phyloP scores from a whole-genome alignment of 202 grass and related monocot genomes.

The Brachypodium distachyon region DNA sequence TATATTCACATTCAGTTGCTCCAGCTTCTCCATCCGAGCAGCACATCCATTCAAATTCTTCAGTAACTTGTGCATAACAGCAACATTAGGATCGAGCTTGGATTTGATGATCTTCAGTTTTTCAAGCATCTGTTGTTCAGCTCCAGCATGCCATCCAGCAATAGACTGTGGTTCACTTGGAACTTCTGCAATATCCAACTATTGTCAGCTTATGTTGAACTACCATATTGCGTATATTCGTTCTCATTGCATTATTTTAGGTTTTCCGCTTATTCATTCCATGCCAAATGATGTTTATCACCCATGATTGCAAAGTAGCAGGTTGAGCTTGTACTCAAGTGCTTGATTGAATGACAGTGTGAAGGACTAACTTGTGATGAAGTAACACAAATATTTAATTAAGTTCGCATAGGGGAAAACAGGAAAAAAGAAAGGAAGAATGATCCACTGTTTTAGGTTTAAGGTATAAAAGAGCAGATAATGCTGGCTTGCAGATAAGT shows the following conservation, averaged over 20 bases:
- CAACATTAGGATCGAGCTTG: constrained; percentile 16
- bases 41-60: constrained; percentile 19
- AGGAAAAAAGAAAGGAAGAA: neutral
- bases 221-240: neutral
- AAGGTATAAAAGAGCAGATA: neutral
- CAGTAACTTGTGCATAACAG: constrained; percentile 18
- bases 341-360: neutral
- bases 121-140: neutral
- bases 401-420: neutral
- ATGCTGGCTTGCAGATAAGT: neutral
- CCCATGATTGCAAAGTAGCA: neutral
- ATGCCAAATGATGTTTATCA: neutral
- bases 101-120: constrained; percentile 27
- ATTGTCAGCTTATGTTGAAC: neutral
- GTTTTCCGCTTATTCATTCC: neutral
- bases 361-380: neutral
- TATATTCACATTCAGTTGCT: neutral
- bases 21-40: constrained; percentile 17
- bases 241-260: neutral
- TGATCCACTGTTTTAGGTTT: neutral
- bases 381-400: neutral
- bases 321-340: neutral
- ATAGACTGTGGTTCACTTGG: neutral
- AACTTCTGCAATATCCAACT: constrained; percentile 21
- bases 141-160: neutral